Percentiles rank a stretch among this genome's conserved stretches.
These are phyloP conservation scores for Fonsecaea erecta DNA, from an alignment of 2,329 filamentous ascomycete genomes.

Conservation along the genomic window DNA sequence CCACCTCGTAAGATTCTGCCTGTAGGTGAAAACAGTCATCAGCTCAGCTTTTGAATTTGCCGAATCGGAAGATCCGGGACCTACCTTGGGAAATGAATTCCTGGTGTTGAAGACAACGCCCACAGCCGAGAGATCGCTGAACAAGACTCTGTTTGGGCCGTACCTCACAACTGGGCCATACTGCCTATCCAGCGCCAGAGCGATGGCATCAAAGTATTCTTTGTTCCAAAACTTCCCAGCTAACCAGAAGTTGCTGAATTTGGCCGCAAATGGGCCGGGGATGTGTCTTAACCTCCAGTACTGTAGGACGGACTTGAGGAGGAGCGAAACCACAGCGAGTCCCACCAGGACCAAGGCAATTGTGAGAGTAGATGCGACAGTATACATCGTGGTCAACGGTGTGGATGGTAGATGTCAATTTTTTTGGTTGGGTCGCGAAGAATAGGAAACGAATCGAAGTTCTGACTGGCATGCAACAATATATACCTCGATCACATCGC, in stretches of 20 bases:
- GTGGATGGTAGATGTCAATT: neutral
- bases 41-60: neutral
- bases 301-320: neutral
- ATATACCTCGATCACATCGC: too few species aligned
- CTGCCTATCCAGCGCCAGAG: slow-evolving; percentile 12
- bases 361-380: neutral
- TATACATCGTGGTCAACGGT: slow-evolving; percentile 1
- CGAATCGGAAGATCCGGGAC: neutral
- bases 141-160: slow-evolving; percentile 24
- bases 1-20: slow-evolving; percentile 22
- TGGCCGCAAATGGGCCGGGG: slow-evolving; percentile 72
- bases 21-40: neutral
- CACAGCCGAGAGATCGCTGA: slow-evolving; percentile 25
- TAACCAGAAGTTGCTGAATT: slow-evolving; percentile 75
- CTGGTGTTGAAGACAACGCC: slow-evolving; percentile 22
- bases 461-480: neutral
- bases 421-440: neutral
- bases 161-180: slow-evolving; percentile 28
- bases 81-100: slow-evolving; percentile 22
- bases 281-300: slow-evolving; percentile 21
- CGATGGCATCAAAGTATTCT: slow-evolving; percentile 6
- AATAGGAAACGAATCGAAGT: neutral
- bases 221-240: slow-evolving; percentile 45
- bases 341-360: neutral
- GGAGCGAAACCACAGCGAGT: neutral